Conservation (phyloP, 257 asterid genomes). For the Buddleja alternifolia region DNA sequence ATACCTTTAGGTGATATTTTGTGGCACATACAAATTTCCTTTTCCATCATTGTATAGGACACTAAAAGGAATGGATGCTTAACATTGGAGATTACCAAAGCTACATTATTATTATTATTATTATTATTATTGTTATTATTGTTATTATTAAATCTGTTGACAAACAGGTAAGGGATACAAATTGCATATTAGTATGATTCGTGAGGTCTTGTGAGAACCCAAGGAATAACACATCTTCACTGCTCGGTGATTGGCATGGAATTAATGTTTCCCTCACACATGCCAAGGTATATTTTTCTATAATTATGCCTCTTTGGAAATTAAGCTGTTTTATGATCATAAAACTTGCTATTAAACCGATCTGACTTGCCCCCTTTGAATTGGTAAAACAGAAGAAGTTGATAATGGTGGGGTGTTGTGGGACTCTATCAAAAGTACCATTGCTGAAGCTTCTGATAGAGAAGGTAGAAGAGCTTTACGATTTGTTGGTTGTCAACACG, state of each 20-base stretch:
- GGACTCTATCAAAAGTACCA: slow-evolving; percentile 78
- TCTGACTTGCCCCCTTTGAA: slow-evolving; percentile 3
- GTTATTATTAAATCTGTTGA: neutral
- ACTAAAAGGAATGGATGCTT: neutral
- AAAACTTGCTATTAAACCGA: neutral
- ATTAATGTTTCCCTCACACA: slow-evolving; percentile 98
- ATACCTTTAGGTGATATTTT: neutral
- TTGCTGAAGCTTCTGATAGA: slow-evolving; percentile 78
- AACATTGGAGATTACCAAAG: neutral
- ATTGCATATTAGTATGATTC: slow-evolving; percentile 87
- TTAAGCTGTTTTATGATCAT: neutral
- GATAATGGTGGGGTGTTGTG: slow-evolving; percentile 93
- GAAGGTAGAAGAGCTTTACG: slow-evolving; percentile 72
- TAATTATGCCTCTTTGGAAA: neutral
- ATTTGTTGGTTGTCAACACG: slow-evolving; percentile 51
- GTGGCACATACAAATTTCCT: neutral
- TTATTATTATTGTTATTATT: slow-evolving; percentile 1
- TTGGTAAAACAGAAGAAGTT: slow-evolving; percentile 78
- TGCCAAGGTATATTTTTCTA: slow-evolving; percentile 62
- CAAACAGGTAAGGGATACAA: slow-evolving; percentile 93
- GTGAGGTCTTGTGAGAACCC: slow-evolving; percentile 80
- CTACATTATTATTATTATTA: too few relatives aligned
- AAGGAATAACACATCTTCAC: slow-evolving; percentile 64
- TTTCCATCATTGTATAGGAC: neutral
- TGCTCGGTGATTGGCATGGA: slow-evolving; percentile 99